phyloP scores from a whole-genome alignment of 768 basidiomycete species.

The Cyclocybe aegerita region DNA sequence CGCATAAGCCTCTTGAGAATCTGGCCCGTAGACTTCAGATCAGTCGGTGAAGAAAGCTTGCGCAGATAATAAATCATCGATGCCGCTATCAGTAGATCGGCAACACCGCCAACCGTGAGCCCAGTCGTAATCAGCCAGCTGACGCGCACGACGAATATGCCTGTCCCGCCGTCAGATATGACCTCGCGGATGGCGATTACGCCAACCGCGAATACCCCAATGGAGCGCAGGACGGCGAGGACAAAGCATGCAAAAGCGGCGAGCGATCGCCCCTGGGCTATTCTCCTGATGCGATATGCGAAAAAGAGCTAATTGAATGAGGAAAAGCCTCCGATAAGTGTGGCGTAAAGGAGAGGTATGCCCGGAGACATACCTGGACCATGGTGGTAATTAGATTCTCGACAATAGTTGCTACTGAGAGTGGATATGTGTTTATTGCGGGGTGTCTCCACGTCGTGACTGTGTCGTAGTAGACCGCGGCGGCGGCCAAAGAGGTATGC shows the following conservation, averaged over 20 bases:
- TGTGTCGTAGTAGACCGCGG: constrained; percentile 15
- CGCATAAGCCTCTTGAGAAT: too few species aligned
- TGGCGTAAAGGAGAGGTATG: too few species aligned
- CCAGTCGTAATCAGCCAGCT: constrained; percentile 11
- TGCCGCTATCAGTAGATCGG: background rate
- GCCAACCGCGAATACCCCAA: constrained; percentile 6
- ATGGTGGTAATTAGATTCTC: constrained; percentile 14
- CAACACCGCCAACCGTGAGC: constrained; percentile 1
- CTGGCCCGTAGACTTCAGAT: too few species aligned
- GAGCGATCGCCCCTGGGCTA: too few species aligned
- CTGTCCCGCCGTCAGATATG: constrained; percentile 5
- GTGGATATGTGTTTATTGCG: constrained; percentile 15
- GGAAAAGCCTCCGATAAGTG: too few species aligned
- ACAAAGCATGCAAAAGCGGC: constrained; percentile 3
- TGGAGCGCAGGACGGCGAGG: constrained; percentile 6
- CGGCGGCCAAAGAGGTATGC: constrained; percentile 11
- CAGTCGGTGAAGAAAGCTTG: too few species aligned
- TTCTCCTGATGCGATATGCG: constrained; percentile 10
- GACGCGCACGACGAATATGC: constrained; percentile 2
- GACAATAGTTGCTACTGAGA: constrained; percentile 6
- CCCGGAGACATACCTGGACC: constrained; percentile 9
- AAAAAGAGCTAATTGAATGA: constrained; percentile 15
- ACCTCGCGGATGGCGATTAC: constrained; percentile 12
- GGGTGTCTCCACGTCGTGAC: constrained; percentile 10
- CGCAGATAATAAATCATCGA: background rate